Base-by-base conservation (phyloP, 441 rosid genomes). In the Populus trichocarpa region DNA sequence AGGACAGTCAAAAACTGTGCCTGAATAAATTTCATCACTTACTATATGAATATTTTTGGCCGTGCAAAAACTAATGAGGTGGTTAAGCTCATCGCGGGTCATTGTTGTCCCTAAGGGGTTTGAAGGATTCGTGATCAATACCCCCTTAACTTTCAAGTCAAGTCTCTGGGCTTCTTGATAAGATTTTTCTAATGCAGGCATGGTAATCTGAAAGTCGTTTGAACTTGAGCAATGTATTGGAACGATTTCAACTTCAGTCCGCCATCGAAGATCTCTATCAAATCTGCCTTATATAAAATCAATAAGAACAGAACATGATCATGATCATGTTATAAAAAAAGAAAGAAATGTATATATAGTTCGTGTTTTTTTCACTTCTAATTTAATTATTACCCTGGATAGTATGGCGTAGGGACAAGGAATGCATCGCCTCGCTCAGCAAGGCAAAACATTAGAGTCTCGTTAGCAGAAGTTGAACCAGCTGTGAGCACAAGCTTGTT, bases 261-360 rank as follows among this genome's bases (percentile, higher is more conserved):
- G 74, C 99, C 99, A 95, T 75, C 89, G 91, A 69, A 95, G 95
- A 87, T 95, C 99, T 87, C 99, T 89, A 82, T 95, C 99, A 73
- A 95, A 95, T 81, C 99, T 95, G 92, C 77, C 72, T 69, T 59
- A 35, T 30, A 59, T 75, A 32, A 68, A 63, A 82, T 38, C 42
- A 78, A 35, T 63, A 69, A 71, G 74, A 25, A 73, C 63, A 80
- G 78, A 75, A 72, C 57, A 74, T 4, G 72, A 25, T 20, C 30
- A 20, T 26, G 25, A 30, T 63, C 2, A 3, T 32, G 14, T 0
- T 53, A 20, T 50, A 66, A 66, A 69, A n/a, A 64, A 25, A 77
- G 68, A 28, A 38, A 32, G 3, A 2, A 10, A 18, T 22, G 9
- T 16, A 67, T 53, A 18, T 53, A 2, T 16, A 53, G 61, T 18